phyloP scores from a whole-genome alignment of 2,329 filamentous ascomycete species.

The Phialophora macrospora region DNA sequence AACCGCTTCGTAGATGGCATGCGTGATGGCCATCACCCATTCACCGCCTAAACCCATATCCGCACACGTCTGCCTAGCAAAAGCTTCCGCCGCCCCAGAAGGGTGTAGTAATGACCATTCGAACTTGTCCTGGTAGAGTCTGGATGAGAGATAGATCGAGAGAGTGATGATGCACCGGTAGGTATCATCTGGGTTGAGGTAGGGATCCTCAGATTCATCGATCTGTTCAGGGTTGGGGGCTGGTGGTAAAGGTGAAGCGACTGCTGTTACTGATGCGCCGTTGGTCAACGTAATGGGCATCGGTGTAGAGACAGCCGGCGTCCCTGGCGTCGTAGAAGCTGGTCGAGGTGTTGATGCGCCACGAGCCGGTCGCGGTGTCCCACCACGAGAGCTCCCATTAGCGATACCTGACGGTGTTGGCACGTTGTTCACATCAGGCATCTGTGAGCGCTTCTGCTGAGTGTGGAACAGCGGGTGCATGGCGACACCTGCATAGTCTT shows the following conservation, averaged over 20 bases:
- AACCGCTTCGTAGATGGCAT: conserved; percentile 95
- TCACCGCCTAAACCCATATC: conserved; percentile 88
- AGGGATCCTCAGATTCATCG: conserved; percentile 26
- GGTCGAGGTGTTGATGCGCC: conserved; percentile 35
- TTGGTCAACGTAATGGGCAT: conserved; percentile 51
- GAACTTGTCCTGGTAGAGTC: conserved; percentile 94
- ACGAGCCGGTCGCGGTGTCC: conserved; percentile 51
- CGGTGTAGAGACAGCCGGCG: conserved; percentile 52
- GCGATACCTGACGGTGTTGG: conserved; percentile 43
- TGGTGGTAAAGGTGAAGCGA: conserved; percentile 65
- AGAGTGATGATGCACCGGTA: conserved; percentile 91
- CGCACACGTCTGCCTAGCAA: conserved; percentile 89
- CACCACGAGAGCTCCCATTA: conserved; percentile 56
- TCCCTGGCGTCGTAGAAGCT: conserved; percentile 38
- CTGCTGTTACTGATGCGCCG: conserved; percentile 65
- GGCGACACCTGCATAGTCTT: conserved; percentile 94
- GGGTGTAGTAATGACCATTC: conserved; percentile 96
- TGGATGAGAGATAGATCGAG: conserved; percentile 88
- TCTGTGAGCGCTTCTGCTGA: conserved; percentile 49
- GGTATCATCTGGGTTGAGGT: conserved; percentile 88
- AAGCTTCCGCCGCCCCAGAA: conserved; percentile 86
- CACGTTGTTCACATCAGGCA: conserved; percentile 41
- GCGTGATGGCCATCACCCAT: conserved; percentile 92
- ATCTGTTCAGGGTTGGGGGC: conserved; percentile 26
- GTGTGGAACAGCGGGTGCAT: conserved; percentile 87